Evolutionary conservation across 176 grass and related monocot species (phyloP).

Genomic region (Calamus simplicifolius): DNA sequence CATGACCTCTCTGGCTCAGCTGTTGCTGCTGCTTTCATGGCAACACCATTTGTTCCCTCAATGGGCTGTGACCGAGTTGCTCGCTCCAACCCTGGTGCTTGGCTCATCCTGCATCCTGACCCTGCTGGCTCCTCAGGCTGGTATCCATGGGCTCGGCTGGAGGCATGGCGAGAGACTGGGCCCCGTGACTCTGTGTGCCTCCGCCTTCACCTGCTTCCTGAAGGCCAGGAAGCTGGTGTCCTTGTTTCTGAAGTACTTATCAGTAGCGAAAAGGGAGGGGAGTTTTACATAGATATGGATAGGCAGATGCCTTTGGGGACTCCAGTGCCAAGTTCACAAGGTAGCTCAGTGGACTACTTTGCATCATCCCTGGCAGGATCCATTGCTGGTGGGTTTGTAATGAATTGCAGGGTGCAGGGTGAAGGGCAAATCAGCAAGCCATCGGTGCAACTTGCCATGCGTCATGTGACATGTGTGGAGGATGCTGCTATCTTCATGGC

Average conservation of each 20-base stretch:
- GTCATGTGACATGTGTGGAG: constrained; percentile 66
- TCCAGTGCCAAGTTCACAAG: not conserved
- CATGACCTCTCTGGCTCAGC: constrained; percentile 86
- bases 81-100: constrained; percentile 80
- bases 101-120: constrained; percentile 57
- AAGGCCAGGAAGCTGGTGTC: constrained; percentile 59
- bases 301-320: not conserved
- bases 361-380: constrained; percentile 2
- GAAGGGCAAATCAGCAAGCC: constrained; percentile 46
- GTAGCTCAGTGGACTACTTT: not conserved
- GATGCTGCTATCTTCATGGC: constrained; percentile 85
- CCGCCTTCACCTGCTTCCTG: constrained; percentile 48
- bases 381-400: constrained; percentile 56
- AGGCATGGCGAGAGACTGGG: constrained; percentile 61
- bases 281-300: constrained; percentile 81
- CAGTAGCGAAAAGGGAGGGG: constrained; percentile 60
- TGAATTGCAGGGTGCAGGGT: constrained; percentile 68
- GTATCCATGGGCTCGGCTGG: constrained; percentile 83
- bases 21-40: constrained; percentile 79
- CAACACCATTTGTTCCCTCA: constrained; percentile 82
- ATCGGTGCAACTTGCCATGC: constrained; percentile 58
- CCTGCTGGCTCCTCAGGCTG: constrained; percentile 34
- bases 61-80: constrained; percentile 59
- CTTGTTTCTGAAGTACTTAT: constrained; percentile 57
- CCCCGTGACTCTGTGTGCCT: constrained; percentile 32